Conservation (phyloP, 345 rosid species). For the Erysimum cheiranthoides region DNA sequence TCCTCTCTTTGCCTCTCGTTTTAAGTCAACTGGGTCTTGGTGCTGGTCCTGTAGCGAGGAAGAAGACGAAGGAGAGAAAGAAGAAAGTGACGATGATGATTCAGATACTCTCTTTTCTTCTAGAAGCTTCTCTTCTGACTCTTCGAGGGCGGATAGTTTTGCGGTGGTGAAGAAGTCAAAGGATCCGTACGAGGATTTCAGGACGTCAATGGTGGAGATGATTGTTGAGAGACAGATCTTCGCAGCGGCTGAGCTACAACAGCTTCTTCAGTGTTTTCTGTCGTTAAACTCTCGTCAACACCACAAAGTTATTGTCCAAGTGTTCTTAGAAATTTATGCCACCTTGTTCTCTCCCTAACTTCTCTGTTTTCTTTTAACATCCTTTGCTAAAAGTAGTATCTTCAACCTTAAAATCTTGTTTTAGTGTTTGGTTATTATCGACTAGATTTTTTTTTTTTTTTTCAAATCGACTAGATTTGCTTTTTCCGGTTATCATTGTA, state of each 20-base stretch:
- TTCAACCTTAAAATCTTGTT: constrained; percentile 20
- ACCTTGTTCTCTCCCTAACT: constrained; percentile 59
- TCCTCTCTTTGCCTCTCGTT: constrained; percentile 52
- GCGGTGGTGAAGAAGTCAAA: constrained; percentile 85
- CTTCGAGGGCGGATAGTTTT: constrained; percentile 67
- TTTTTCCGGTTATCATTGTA: neutral
- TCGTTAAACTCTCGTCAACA: constrained; percentile 70
- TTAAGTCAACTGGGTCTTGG: constrained; percentile 42
- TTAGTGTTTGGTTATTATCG: constrained; percentile 11
- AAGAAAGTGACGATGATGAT: constrained; percentile 61
- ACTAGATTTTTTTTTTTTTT: constrained; percentile 3
- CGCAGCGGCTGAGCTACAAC: constrained; percentile 59
- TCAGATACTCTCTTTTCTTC: constrained; percentile 75
- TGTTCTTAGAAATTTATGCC: constrained; percentile 70
- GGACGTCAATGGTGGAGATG: constrained; percentile 88
- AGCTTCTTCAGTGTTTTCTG: constrained; percentile 76
- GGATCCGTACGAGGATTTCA: constrained; percentile 74
- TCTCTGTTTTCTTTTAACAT: neutral
- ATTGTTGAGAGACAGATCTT: constrained; percentile 77
- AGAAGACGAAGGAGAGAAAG: constrained; percentile 38
- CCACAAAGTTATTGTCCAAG: constrained; percentile 67
- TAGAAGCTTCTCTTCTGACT: constrained; percentile 69
- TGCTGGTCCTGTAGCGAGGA: constrained; percentile 79
- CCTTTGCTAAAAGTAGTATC: constrained; percentile 2
- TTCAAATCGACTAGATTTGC: neutral